Base-by-base conservation (phyloP, 345 rosid species). In the Toxicodendron radicans region DNA sequence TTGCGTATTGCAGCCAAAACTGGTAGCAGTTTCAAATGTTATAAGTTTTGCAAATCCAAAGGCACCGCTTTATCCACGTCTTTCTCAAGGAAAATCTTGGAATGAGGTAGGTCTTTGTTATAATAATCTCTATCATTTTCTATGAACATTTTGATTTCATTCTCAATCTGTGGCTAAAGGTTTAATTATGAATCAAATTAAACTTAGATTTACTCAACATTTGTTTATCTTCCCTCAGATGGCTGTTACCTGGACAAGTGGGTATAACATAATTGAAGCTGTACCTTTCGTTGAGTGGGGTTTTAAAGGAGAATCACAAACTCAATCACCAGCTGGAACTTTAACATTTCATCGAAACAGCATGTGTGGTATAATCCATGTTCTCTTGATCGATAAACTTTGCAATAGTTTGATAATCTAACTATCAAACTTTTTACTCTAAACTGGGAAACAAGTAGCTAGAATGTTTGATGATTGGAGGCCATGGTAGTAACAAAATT, bases 191-290 rank as follows among this genome's bases (percentile, higher is more conserved):
- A 5, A 5, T 38, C 43, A 38, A 38, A 7, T 38, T 38, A 38
- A 38, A 38, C 9, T 38, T 5, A 7, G 6, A 9, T 6, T 38
- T 38, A 38, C 43, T 38, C 6, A 38, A 38, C 10, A 38, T 5
- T 38, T 5, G 43, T 38, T 48, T 10, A 48, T 48, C 18, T 9
- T 58, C 13, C 64, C 46, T 16, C 66, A 84, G 90, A 84, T 84
- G 87, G 75, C 90, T 10, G 81, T 86, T 30, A 86, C 90, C 7
- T 84, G 90, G 87, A 84, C 86, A 38, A 84, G 90, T 46, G 90
- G 90, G 12, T 86, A 84, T 52, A 67, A 74, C 76, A 75, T 84
- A 10, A 58, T 49, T 53, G 87, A 86, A 76, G 87, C 85, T 72
- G 78, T 73, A 62, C 87, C 90, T 27, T 72, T 84, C 16, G 80